These are phyloP conservation scores for Casuarina cunninghamiana DNA, from an alignment of 306 rosid species.

Conservation along the genomic window DNA sequence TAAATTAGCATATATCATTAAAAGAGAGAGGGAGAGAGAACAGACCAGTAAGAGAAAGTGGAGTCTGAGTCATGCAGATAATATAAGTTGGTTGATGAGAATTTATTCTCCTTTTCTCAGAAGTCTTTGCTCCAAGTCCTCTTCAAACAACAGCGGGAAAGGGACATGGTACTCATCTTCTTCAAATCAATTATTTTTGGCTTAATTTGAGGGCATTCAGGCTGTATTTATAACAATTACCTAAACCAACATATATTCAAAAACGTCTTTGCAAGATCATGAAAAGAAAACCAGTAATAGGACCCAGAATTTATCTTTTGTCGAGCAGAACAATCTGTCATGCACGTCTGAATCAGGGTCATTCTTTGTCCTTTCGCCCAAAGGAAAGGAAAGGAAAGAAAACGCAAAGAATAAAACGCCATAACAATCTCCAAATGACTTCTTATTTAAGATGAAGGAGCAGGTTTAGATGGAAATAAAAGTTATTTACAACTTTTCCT, in stretches of 20 bases:
- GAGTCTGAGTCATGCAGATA: conserved; percentile 3
- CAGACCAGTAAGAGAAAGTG: neutral
- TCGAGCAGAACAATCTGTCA: neutral
- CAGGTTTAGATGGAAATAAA: neutral
- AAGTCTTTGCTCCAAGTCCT: neutral
- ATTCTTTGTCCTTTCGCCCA: neutral
- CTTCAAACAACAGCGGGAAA: neutral
- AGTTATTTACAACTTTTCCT: neutral
- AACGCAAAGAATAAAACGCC: neutral
- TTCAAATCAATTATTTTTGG: neutral
- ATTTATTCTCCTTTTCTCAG: neutral
- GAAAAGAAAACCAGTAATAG: neutral
- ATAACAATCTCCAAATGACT: neutral
- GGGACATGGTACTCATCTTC: neutral
- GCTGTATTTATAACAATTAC: neutral
- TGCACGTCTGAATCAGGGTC: neutral
- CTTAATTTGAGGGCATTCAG: neutral
- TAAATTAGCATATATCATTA: neutral
- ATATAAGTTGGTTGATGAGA: neutral
- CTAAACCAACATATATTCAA: neutral
- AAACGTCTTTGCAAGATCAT: neutral
- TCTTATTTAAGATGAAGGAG: neutral
- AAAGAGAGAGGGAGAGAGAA: neutral
- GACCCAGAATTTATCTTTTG: neutral
- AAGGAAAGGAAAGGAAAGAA: neutral